A percentile compares a stretch with the other conserved stretches of the same genome.
These are phyloP conservation scores for Suillus subaureus DNA, from an alignment of 768 basidiomycete genomes.

Conservation along the genomic window DNA sequence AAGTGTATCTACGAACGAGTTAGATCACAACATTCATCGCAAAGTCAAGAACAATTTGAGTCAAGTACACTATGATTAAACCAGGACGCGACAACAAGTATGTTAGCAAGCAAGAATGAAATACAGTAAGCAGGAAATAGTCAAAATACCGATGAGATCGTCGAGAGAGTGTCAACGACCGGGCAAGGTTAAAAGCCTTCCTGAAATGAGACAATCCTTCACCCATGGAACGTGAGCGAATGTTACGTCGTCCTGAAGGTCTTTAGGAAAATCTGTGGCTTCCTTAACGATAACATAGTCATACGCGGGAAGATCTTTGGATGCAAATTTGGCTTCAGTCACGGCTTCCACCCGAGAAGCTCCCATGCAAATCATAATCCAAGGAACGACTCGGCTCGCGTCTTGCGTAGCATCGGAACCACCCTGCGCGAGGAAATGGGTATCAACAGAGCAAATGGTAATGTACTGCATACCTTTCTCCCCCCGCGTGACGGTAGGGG, in stretches of 20 bases:
- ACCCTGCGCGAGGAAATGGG: slow-evolving; percentile 19
- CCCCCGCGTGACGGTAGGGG: slow-evolving; percentile 37
- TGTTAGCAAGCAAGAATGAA: slow-evolving; percentile 5
- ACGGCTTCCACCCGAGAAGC: slow-evolving; percentile 71
- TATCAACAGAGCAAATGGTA: slow-evolving; percentile 1
- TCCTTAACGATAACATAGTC: slow-evolving; percentile 69
- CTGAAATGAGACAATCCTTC: slow-evolving; percentile 74
- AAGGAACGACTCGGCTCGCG: slow-evolving; percentile 51
- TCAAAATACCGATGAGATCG: slow-evolving; percentile 6
- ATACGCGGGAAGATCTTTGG: slow-evolving; percentile 40
- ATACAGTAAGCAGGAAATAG: slow-evolving; percentile 3
- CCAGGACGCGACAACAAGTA: slow-evolving; percentile 10
- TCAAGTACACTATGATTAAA: slow-evolving; percentile 17
- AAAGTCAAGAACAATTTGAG: neutral
- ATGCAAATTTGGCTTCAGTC: slow-evolving; percentile 45
- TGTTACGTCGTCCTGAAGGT: slow-evolving; percentile 32
- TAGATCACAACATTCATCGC: slow-evolving; percentile 1
- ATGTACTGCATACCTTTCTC: slow-evolving; percentile 22
- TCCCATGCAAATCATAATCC: slow-evolving; percentile 79
- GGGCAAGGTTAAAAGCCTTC: slow-evolving; percentile 45
- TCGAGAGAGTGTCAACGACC: neutral
- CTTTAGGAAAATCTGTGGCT: slow-evolving; percentile 31
- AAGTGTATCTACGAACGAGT: neutral
- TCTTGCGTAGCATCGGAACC: slow-evolving; percentile 31
- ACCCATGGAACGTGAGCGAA: slow-evolving; percentile 69